Percentiles rank a stretch among this genome's conserved stretches.
Conservation (phyloP, 208 protist genomes). For the Trypanosoma brucei region DNA sequence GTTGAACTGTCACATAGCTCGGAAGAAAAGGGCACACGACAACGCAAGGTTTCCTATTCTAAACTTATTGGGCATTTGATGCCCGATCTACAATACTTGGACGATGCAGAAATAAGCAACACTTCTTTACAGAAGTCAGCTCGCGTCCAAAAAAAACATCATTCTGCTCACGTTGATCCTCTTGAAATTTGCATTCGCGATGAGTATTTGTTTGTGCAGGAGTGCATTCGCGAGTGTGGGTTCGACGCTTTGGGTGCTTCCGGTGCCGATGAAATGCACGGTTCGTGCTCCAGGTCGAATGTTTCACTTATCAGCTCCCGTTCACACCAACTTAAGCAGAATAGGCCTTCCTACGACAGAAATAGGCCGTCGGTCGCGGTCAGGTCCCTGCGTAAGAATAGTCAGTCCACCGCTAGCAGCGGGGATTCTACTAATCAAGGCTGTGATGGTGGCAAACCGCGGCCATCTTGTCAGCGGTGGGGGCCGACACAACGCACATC, state of each 20-base stretch:
- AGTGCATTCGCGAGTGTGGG: slow-evolving; percentile 64
- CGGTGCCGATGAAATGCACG: slow-evolving; percentile 35
- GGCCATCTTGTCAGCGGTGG: too few relatives aligned
- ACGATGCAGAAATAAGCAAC: slow-evolving; percentile 32
- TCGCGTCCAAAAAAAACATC: not conserved
- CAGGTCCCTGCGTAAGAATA: not conserved
- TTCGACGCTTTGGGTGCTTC: slow-evolving; percentile 49
- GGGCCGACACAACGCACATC: not conserved
- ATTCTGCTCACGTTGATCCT: slow-evolving; percentile 49
- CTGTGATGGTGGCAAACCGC: too few relatives aligned
- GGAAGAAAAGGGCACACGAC: not conserved
- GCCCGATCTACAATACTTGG: slow-evolving; percentile 53
- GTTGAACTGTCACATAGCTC: not conserved
- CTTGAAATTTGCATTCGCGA: slow-evolving; percentile 46
- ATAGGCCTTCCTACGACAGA: not conserved
- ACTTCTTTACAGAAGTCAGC: slow-evolving; percentile 5
- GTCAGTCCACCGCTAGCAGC: too few relatives aligned
- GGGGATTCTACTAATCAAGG: too few relatives aligned
- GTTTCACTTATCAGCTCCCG: slow-evolving; percentile 57
- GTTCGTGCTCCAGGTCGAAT: slow-evolving; percentile 53
- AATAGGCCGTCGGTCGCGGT: not conserved
- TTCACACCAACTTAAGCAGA: slow-evolving; percentile 5
- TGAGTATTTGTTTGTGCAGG: slow-evolving; percentile 70
- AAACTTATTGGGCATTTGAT: slow-evolving; percentile 47
- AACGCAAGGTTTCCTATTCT: slow-evolving; percentile 17